phyloP scores from a whole-genome alignment of 1,284 basidiomycete species.

The Cutaneotrichosporon sp. region DNA sequence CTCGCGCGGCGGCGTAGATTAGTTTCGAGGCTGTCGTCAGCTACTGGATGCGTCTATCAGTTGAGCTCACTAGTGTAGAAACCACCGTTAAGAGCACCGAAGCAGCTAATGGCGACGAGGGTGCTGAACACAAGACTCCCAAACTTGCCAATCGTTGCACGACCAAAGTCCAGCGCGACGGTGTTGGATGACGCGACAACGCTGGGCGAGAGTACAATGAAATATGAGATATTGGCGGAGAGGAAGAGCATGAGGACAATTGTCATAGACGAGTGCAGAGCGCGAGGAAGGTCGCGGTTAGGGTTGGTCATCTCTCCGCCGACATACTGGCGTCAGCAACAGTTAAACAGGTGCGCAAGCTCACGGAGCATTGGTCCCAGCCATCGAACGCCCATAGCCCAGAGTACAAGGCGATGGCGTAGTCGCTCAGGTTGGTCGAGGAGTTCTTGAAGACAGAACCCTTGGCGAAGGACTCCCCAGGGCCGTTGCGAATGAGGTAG shows the following conservation, averaged over 20 bases:
- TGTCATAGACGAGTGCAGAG: conserved; percentile 82
- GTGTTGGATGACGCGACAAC: conserved; percentile 62
- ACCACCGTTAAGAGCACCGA: conserved; percentile 82
- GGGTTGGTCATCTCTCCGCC: conserved; percentile 85
- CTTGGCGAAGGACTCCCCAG: conserved; percentile 32
- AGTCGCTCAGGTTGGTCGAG: conserved; percentile 71
- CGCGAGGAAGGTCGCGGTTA: conserved; percentile 78
- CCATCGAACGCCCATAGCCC: conserved; percentile 95
- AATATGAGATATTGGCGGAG: conserved; percentile 82
- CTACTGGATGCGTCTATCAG: background rate
- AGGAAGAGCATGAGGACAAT: conserved; percentile 64
- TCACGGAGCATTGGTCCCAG: conserved; percentile 57
- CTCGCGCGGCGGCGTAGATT: conserved; percentile 81
- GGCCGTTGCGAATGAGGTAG: conserved; percentile 37
- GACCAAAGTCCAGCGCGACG: conserved; percentile 90
- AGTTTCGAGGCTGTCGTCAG: conserved; percentile 57
- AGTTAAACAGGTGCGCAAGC: conserved; percentile 26
- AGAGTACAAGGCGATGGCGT: conserved; percentile 90
- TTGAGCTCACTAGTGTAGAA: conserved; percentile 64
- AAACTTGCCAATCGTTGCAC: conserved; percentile 72
- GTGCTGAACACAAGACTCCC: conserved; percentile 81
- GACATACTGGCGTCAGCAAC: conserved; percentile 60
- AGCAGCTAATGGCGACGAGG: conserved; percentile 87
- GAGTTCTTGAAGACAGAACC: conserved; percentile 66
- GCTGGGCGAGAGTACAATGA: conserved; percentile 81